These are phyloP conservation scores for Hura crepitans DNA, from an alignment of 441 rosid species.

Conservation along the genomic window DNA sequence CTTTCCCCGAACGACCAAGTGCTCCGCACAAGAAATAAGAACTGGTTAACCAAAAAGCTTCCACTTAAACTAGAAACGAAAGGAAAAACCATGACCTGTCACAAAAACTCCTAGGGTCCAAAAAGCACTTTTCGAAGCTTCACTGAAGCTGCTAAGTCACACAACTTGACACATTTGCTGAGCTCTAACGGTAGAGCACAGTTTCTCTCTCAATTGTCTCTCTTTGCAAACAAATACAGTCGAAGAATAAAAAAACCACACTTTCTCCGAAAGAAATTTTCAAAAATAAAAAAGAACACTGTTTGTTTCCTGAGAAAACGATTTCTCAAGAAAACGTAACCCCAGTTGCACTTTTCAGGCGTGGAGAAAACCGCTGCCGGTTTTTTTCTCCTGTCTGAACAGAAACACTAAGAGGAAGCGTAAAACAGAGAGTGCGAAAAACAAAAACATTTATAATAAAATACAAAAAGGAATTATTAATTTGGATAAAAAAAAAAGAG, in stretches of 20 bases:
- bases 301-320: constrained; percentile 33
- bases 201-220: constrained; percentile 17
- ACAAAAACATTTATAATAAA: constrained; percentile 13
- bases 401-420: constrained; percentile 10
- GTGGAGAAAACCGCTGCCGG: constrained; percentile 32
- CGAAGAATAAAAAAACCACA: background rate
- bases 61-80: background rate
- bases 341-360: constrained; percentile 12
- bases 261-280: no score
- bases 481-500: no score
- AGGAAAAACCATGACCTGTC: constrained; percentile 42
- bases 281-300: constrained; percentile 3
- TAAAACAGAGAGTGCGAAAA: constrained; percentile 19
- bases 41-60: constrained; percentile 5
- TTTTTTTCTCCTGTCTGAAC: constrained; percentile 29
- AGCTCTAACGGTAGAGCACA: constrained; percentile 23
- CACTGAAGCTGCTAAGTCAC: constrained; percentile 12
- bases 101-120: constrained; percentile 18
- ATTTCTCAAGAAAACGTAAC: constrained; percentile 25
- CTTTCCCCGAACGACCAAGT: background rate
- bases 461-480: constrained; percentile 1
- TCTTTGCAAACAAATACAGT: background rate
- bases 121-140: constrained; percentile 17
- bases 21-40: background rate
- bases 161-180: constrained; percentile 26